These are phyloP conservation scores for Rhizopogon roseolus DNA, from an alignment of 768 basidiomycete genomes.

Conservation along the genomic window DNA sequence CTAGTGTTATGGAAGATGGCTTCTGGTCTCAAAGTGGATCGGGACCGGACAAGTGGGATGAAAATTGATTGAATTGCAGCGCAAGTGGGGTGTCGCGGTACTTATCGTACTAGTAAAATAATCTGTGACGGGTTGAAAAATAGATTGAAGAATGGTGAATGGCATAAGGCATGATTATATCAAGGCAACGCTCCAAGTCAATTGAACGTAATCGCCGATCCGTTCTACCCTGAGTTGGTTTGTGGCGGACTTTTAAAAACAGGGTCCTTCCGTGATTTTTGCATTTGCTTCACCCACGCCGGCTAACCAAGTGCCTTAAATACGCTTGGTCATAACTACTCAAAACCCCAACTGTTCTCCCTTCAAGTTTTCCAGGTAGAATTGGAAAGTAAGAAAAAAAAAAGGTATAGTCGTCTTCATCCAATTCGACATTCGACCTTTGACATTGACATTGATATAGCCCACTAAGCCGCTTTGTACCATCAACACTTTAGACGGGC, in stretches of 20 bases:
- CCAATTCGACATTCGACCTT: slow-evolving; percentile 12
- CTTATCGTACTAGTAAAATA: background rate
- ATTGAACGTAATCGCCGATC: too few species aligned
- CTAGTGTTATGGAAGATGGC: background rate
- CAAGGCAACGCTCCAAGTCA: background rate
- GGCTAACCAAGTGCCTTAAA: slow-evolving; percentile 37
- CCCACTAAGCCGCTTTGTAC: slow-evolving; percentile 65
- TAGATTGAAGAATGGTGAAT: background rate
- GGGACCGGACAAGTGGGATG: background rate
- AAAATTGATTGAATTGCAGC: background rate
- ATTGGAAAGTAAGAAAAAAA: slow-evolving; percentile 31
- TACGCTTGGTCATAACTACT: slow-evolving; percentile 29
- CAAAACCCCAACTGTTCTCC: slow-evolving; percentile 23
- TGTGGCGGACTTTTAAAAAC: slow-evolving; percentile 29
- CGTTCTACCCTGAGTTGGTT: background rate
- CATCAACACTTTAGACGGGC: slow-evolving; percentile 77
- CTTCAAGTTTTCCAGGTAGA: slow-evolving; percentile 18
- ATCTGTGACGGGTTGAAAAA: background rate
- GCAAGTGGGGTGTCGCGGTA: background rate
- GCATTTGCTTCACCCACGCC: slow-evolving; percentile 26
- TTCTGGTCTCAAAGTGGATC: background rate
- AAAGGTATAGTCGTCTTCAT: slow-evolving; percentile 37
- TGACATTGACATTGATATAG: slow-evolving; percentile 16
- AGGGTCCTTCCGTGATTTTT: slow-evolving; percentile 30
- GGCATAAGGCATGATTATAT: background rate